Percentiles rank a stretch among this genome's conserved stretches.
These are phyloP conservation scores for Serpula lacrymans DNA, from an alignment of 768 basidiomycete species.

Conservation along the genomic window DNA sequence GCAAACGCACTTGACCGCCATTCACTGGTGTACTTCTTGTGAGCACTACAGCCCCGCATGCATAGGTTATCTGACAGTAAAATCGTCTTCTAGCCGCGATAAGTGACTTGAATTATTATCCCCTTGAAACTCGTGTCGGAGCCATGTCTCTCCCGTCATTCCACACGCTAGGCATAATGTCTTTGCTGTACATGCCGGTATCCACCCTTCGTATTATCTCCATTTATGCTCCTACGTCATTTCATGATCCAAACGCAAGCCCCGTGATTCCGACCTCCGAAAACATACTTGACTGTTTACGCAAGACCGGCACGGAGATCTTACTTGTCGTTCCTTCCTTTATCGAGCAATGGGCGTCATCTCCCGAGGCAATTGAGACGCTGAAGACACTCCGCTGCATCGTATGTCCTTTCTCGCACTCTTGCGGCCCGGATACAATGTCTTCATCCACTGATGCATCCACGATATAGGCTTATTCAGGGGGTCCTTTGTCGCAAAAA, in stretches of 20 bases:
- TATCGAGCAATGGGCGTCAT: conserved; percentile 21
- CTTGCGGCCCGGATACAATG: background rate
- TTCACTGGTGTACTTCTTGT: conserved; percentile 37
- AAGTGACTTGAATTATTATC: conserved; percentile 6
- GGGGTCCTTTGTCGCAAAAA: conserved; percentile 34
- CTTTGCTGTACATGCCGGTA: conserved; percentile 14
- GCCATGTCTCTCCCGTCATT: conserved; percentile 19
- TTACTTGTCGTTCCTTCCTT: conserved; percentile 19
- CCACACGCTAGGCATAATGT: conserved; percentile 14
- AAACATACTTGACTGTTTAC: conserved; percentile 16
- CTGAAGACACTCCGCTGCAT: conserved; percentile 15
- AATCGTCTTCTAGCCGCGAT: conserved; percentile 7
- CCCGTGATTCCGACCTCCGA: conserved; percentile 19
- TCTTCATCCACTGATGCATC: background rate
- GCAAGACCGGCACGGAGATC: conserved; percentile 10
- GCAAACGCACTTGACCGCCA: conserved; percentile 25
- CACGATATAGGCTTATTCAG: conserved; percentile 30
- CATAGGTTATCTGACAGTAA: background rate
- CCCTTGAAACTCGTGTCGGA: conserved; percentile 3
- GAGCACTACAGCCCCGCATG: conserved; percentile 12
- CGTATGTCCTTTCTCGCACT: conserved; percentile 8
- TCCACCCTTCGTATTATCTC: conserved; percentile 10
- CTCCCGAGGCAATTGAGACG: conserved; percentile 12
- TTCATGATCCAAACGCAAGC: conserved; percentile 8
- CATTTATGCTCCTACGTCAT: conserved; percentile 18